Conservation (phyloP, 306 rosid species). For the Sesbania bispinosa region DNA sequence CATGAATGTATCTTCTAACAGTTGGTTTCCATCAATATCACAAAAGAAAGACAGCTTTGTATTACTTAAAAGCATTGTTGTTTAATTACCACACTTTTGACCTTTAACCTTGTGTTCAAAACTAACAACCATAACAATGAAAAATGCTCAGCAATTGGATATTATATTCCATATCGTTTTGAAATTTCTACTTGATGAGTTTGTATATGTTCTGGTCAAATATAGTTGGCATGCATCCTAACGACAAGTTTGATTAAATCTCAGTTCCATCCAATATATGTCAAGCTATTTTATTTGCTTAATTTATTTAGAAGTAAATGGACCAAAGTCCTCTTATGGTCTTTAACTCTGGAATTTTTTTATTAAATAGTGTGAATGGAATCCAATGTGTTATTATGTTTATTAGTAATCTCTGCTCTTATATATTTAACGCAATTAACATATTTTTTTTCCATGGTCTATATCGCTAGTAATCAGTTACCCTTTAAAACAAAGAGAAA, state of each 20-base stretch:
- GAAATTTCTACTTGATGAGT: not conserved
- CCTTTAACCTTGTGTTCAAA: slow-evolving; percentile 24
- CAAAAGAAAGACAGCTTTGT: slow-evolving; percentile 10
- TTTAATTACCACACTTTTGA: slow-evolving; percentile 21
- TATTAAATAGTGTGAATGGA: slow-evolving; percentile 21
- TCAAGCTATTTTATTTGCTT: slow-evolving; percentile 14
- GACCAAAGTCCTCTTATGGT: slow-evolving; percentile 27
- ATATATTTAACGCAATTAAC: too few relatives aligned
- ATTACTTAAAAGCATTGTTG: slow-evolving; percentile 7
- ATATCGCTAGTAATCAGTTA: too few relatives aligned
- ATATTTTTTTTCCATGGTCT: too few relatives aligned
- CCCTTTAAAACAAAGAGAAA: too few relatives aligned
- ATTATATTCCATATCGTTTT: slow-evolving; percentile 5
- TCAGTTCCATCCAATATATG: slow-evolving; percentile 25
- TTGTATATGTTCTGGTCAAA: slow-evolving; percentile 30
- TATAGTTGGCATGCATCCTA: slow-evolving; percentile 35
- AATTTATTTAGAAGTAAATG: slow-evolving; percentile 10
- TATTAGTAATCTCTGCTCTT: not conserved
- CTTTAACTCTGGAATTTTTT: not conserved
- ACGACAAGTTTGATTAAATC: slow-evolving; percentile 39
- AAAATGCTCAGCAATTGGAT: slow-evolving; percentile 1
- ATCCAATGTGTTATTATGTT: slow-evolving; percentile 16
- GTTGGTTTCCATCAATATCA: slow-evolving; percentile 48
- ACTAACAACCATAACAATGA: slow-evolving; percentile 3
- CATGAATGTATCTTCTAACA: too few relatives aligned